Base-by-base conservation (phyloP, 352 stramenopile genomes). In the Phytophthora crassamura region DNA sequence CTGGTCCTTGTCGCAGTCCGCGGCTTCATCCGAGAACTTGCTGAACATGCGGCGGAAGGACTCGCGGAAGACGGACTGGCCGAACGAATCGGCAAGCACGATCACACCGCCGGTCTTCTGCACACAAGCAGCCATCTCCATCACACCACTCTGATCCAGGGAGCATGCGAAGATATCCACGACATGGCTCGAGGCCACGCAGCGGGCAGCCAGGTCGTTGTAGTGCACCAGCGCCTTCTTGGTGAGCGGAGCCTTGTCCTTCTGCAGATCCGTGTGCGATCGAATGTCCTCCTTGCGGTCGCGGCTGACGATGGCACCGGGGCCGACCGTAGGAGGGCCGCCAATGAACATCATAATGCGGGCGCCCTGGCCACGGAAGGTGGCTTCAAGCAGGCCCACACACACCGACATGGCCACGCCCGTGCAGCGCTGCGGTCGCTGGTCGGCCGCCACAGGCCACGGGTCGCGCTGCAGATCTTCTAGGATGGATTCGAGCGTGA, bases 81-180 rank as follows among this genome's bases (percentile, higher is more conserved):
- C 93, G 67, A 99, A 99, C 35, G 85, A 98, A 82, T 99, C 98
- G 59, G 93, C 97, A 35, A 99, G 78, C 14, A 99, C 96, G 74
- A 99, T 98, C n/a, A 99, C 88, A 55, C 98, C 98, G 43, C 98
- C 98, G n/a, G 97, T 99, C 72, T 97, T 97, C 69, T 99, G 94
- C 33, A 99, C 95, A 58, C 98, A 98, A 28, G 89, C 83, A 49
- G 94, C 94, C 97, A 99, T 99, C 81, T 99, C 98, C 78, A 99
- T 93, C 58, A 99, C 92, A 64, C 98, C 98, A 60, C 89, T 93
- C 74, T 98, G 93, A 84, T 99, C 98, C 40, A 99, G 78, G 48
- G 92, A 98, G 75, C 97, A 99, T 3, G 97, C 98, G 79, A 99
- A 99, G 38, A 99, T 93, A 76, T 99, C 98, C 18, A 99, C 94